Base-by-base conservation (phyloP, 495 filamentous ascomycete genomes). In the Penicillium cataractarum region DNA sequence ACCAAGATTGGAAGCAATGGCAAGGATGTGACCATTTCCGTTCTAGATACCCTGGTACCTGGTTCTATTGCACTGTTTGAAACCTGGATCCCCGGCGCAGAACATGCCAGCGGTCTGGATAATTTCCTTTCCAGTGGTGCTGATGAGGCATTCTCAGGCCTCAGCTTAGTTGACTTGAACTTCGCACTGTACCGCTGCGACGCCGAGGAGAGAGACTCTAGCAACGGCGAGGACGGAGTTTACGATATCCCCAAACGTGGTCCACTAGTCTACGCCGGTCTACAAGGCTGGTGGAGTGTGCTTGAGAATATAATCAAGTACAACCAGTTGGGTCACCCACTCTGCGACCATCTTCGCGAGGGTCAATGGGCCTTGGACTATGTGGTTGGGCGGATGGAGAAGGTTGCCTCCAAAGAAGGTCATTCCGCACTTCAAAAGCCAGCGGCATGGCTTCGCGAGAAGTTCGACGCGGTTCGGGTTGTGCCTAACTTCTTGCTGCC, bases 231-330 rank as follows among this genome's bases (percentile, higher is more conserved):
- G 60, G 91, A 98, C 78, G 96, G 96, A 1, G 87, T 88, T 0
- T 99, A 98, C 74, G 84, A 80, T 51, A 91, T 99, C 64, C 95
- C 96, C 10, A 86, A 87, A 0, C 78, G 90, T 67, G 96, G 93
- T 4, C 82, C 90, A 51, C 81, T 97, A 44, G 91, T 97, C 19
- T 99, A 99, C 74, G 93, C 96, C 59, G 96, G 96, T 49, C 83
- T 99, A 29, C 96, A 99, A 73, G 96, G 96, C 15, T 99, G 95
- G 95, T 97, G 93, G 95, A 97, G 92, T 72, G 80, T 96, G 7
- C 81, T 99, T 42, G 89, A 91, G 65, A 82, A 90, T 61, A 87
- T 98, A 63, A 91, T 97, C 75, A 83, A 81, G 40, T 87, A 95
- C 60, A 99, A 99, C 69, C 83, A 99, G 72, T 84, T 99, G 9